These are phyloP conservation scores for Boletus rubroflammeus DNA, from an alignment of 768 basidiomycete genomes.

Conservation along the genomic window DNA sequence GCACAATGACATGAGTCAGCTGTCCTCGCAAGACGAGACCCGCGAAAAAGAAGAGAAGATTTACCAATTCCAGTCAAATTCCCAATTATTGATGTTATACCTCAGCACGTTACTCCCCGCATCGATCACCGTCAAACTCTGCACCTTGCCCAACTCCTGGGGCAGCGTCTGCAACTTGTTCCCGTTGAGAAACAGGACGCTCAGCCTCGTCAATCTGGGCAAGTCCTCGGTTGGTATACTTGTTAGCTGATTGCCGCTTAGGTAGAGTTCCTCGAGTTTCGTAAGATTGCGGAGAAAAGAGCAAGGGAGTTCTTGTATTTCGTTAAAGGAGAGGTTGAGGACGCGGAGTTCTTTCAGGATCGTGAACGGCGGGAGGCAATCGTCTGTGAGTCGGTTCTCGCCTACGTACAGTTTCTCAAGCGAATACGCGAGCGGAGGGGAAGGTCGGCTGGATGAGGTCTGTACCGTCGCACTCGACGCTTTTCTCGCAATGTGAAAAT, in stretches of 20 bases:
- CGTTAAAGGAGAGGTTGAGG: conserved; percentile 93
- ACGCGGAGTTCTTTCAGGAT: conserved; percentile 73
- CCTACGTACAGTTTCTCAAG: conserved; percentile 81
- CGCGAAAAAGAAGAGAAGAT: conserved; percentile 14
- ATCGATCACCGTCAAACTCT: conserved; percentile 76
- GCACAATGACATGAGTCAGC: background rate
- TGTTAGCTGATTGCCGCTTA: conserved; percentile 93
- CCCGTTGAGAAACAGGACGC: conserved; percentile 85
- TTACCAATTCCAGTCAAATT: conserved; percentile 99
- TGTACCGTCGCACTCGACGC: conserved; percentile 36
- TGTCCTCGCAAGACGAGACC: background rate
- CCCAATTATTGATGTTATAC: conserved; percentile 98
- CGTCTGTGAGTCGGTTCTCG: conserved; percentile 84
- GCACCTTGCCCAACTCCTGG: conserved; percentile 82
- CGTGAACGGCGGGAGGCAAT: conserved; percentile 69
- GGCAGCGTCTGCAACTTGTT: conserved; percentile 92
- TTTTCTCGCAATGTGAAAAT: conserved; percentile 26
- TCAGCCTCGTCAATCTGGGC: conserved; percentile 60
- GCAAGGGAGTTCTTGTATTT: conserved; percentile 83
- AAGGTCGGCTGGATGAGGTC: conserved; percentile 25
- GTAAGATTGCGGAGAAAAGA: conserved; percentile 70
- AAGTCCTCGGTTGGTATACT: conserved; percentile 89
- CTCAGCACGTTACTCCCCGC: conserved; percentile 91
- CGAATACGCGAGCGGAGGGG: conserved; percentile 63
- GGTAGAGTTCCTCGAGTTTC: conserved; percentile 79